These are phyloP conservation scores for Spathaspora girioi DNA, from an alignment of 805 yeast species.

Conservation along the genomic window DNA sequence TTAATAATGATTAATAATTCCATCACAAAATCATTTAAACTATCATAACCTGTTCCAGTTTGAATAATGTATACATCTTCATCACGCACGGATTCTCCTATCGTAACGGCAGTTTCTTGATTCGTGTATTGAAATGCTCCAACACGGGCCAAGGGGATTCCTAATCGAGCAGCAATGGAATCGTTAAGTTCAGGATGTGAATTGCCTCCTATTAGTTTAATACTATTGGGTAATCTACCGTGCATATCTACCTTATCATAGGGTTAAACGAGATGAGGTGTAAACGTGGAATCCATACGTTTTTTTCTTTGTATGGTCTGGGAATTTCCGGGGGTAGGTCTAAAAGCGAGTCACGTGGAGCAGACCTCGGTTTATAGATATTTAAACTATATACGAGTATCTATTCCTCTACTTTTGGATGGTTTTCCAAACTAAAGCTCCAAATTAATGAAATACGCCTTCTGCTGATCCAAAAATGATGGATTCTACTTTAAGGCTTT, in stretches of 20 bases:
- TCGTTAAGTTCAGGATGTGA: slow-evolving; percentile 85
- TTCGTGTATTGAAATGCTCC: slow-evolving; percentile 84
- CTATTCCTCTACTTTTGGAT: no score
- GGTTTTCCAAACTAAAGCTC: no score
- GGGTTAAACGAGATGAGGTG: not conserved
- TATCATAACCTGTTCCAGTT: slow-evolving; percentile 72
- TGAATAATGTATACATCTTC: slow-evolving; percentile 80
- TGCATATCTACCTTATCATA: slow-evolving; percentile 4
- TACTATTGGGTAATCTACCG: slow-evolving; percentile 34
- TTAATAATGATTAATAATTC: slow-evolving; percentile 75
- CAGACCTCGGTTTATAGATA: not conserved
- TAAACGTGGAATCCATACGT: not conserved
- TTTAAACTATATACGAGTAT: no score
- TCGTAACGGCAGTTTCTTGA: slow-evolving; percentile 77
- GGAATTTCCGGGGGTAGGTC: not conserved
- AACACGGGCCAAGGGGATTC: slow-evolving; percentile 66
- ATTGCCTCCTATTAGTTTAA: slow-evolving; percentile 56
- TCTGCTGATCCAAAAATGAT: no score
- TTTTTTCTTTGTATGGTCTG: not conserved
- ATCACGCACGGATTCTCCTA: slow-evolving; percentile 81
- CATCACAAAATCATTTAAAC: slow-evolving; percentile 57
- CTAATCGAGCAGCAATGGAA: slow-evolving; percentile 61
- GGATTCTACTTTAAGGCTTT: no score
- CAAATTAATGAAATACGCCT: no score
- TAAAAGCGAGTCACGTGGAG: not conserved